Base-by-base conservation (phyloP, 1,139 yeast genomes). In the Saccharomycopsis crataegensis region DNA sequence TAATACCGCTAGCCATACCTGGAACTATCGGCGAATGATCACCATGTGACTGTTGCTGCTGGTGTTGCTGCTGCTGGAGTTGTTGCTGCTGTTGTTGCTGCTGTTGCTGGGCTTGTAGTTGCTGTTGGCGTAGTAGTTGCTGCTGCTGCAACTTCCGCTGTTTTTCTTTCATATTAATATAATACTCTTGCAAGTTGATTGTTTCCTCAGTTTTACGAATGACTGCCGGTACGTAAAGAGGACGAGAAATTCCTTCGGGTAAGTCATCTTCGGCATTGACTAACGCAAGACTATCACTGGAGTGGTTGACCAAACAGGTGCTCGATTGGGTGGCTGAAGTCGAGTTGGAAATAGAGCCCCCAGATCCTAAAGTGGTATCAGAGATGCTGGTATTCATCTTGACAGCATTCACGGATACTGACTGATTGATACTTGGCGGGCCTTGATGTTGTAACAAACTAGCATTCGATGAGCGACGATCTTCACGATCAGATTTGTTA, bases 141-240 rank as follows among this genome's bases (percentile, higher is more conserved):
- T 48, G 49, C 37, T 53, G 50, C 22, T 48, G 46, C 33, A 16
- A 33, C 43, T 32, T 32, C 12, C 37, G 31, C 31, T 53, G 56
- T 42, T 48, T 52, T 28, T 54, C 57, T 32, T 54, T 54, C 42
- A 48, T 12, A 17, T 48, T 50, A 8, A 43, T 16, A 43, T 56
- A 54, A 46, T 50, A 56, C 14, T 54, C 57, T 34, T 48, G 32
- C 22, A 48, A 43, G 34, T 48, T 49, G n/a, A 56, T 56, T 12
- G 36, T 46, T 34, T 56, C 58, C 46, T 56, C 55, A 22, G 58
- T 56, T 43, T 48, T 50, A 12, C 58, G 48, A 22, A 56, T 56
- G 7, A 56, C 58, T 11, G 58, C 58, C 11, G 58, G 58, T 6
- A 56, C 57, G 43, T 56, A 56, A 14, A 51, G 43, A n/a, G 58